These are phyloP conservation scores for Xanthoparmelia taractica DNA, from an alignment of 495 filamentous ascomycete species.

Conservation along the genomic window DNA sequence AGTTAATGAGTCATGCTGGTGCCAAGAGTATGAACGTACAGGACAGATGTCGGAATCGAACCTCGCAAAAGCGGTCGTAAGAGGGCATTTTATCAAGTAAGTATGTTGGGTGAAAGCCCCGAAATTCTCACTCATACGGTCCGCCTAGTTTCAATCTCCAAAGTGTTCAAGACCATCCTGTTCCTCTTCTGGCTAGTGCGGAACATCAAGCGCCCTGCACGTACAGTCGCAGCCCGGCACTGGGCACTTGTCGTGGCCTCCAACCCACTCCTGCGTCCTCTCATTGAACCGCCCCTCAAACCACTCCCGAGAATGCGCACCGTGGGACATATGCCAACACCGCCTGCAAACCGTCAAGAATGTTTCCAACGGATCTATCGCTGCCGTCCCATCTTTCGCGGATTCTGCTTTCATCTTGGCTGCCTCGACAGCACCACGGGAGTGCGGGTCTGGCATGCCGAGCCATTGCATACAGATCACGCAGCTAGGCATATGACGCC, in stretches of 20 bases:
- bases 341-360: conserved; percentile 75
- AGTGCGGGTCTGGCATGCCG: conserved; percentile 65
- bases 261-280: conserved; percentile 61
- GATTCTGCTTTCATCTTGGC: conserved; percentile 20
- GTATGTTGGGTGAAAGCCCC: background rate
- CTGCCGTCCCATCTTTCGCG: conserved; percentile 20
- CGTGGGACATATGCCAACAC: conserved; percentile 86
- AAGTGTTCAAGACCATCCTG: background rate
- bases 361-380: conserved; percentile 25
- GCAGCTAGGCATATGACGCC: conserved; percentile 79
- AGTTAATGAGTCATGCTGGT: background rate
- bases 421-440: conserved; percentile 47
- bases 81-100: background rate
- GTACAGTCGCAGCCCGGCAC: conserved; percentile 82
- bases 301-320: conserved; percentile 82
- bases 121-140: background rate
- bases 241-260: conserved; percentile 69
- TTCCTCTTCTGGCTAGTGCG: background rate
- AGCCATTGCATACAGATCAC: conserved; percentile 81
- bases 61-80: background rate
- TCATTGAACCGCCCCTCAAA: conserved; percentile 46
- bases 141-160: background rate
- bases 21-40: background rate
- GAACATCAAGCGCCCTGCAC: conserved; percentile 44
- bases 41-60: background rate